Conservation (phyloP, 768 basidiomycete species). For the Trametes cubensis region DNA sequence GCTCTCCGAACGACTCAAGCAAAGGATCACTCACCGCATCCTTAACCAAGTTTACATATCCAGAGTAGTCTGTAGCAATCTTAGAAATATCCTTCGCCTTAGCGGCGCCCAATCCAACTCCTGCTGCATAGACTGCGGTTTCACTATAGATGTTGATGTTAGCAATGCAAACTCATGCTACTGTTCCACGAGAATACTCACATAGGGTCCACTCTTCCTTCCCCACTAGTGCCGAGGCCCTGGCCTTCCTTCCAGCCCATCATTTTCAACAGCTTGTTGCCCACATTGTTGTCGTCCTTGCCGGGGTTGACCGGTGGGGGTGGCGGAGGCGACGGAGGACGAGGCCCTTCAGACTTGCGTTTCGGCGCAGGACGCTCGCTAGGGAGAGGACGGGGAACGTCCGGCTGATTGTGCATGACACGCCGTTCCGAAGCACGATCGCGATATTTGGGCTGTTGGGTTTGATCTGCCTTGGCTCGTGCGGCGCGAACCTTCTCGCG, state of each 20-base stretch:
- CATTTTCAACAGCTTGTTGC: conserved; percentile 92
- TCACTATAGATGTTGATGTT: conserved; percentile 46
- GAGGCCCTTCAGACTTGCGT: conserved; percentile 61
- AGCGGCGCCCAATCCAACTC: conserved; percentile 90
- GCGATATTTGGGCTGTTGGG: conserved; percentile 77
- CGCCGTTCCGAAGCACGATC: conserved; percentile 94
- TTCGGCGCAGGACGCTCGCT: conserved; percentile 37
- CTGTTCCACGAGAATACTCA: conserved; percentile 39
- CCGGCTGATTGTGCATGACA: conserved; percentile 89
- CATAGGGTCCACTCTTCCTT: conserved; percentile 89
- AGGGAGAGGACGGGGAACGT: conserved; percentile 60
- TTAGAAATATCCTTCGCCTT: conserved; percentile 78
- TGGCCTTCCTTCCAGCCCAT: conserved; percentile 97
- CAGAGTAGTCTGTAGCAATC: conserved; percentile 32
- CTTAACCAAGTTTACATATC: conserved; percentile 34
- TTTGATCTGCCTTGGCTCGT: conserved; percentile 39
- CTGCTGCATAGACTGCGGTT: conserved; percentile 84
- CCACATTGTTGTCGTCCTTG: conserved; percentile 83
- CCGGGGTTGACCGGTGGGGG: conserved; percentile 69
- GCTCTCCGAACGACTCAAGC: background rate
- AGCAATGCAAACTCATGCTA: conserved; percentile 8
- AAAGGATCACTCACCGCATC: conserved; percentile 31
- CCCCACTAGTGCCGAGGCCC: conserved; percentile 80
- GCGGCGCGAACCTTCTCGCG: conserved; percentile 61
- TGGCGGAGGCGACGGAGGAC: conserved; percentile 61